Conservation (phyloP, 805 yeast genomes). For the Metschnikowia bowlesiae region DNA sequence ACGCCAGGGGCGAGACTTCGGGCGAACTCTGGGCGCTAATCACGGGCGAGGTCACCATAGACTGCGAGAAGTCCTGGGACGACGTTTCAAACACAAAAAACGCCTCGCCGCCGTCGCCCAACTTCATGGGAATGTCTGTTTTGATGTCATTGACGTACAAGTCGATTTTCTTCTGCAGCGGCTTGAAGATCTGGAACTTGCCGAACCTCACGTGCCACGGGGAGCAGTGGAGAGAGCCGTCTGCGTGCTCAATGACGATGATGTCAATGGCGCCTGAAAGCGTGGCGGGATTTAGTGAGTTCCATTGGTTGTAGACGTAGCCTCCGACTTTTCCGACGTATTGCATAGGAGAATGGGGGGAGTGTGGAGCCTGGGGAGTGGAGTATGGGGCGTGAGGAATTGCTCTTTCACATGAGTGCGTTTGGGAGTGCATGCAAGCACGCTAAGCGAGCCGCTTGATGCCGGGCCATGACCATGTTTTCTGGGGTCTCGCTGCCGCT, state of each 20-base stretch:
- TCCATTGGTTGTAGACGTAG: slow-evolving; percentile 95
- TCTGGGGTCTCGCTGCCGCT: too few species aligned
- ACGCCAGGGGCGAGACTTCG: slow-evolving; percentile 27
- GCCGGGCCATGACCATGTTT: too few species aligned
- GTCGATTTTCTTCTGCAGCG: slow-evolving; percentile 91
- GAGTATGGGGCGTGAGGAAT: not conserved
- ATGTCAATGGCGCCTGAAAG: slow-evolving; percentile 96
- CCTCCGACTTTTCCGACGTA: slow-evolving; percentile 95
- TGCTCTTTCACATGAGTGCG: not conserved
- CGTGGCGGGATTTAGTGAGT: slow-evolving; percentile 93
- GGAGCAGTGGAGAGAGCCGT: slow-evolving; percentile 77
- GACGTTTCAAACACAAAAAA: slow-evolving; percentile 91
- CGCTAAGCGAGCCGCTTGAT: not conserved
- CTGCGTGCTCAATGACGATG: slow-evolving; percentile 86
- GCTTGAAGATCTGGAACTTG: slow-evolving; percentile 84
- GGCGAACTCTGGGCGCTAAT: slow-evolving; percentile 67
- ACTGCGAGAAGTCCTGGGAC: slow-evolving; percentile 58
- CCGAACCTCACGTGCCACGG: slow-evolving; percentile 98
- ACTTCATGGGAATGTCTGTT: slow-evolving; percentile 87
- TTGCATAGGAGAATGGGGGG: slow-evolving; percentile 55
- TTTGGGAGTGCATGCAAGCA: not conserved
- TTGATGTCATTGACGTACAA: slow-evolving; percentile 78
- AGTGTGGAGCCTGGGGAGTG: not conserved
- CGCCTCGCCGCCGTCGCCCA: slow-evolving; percentile 98
- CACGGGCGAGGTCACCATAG: slow-evolving; percentile 83